Evolutionary conservation across 1,139 yeast genomes (phyloP), one percentile per base, ranked within the genome.

Genomic region (Yamadazyma blattariae): DNA sequence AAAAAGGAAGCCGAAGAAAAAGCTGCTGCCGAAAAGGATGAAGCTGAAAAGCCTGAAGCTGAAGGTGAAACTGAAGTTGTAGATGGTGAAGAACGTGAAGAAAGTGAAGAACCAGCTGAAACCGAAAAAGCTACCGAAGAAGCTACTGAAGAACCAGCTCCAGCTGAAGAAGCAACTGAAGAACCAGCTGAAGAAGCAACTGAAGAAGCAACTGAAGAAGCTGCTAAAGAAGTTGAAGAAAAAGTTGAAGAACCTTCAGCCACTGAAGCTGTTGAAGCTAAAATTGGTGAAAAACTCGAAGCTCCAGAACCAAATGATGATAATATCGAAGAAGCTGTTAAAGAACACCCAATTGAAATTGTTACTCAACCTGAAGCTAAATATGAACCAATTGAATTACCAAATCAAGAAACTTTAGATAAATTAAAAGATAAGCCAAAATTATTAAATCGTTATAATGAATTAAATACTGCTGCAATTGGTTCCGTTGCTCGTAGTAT

Each of bases 381-480:
- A 48, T 61, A 49, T 37, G 62, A 55, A 36, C 70, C 73, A 1
- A 55, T 57, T 22, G 51, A 55, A 28, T 42, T 50, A 26, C 68
- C 70, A 8, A 61, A 64, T 47, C 66, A 61, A 36, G 72, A 67
- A 37, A 56, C 54, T 30, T 54, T 68, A 40, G 78, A 73, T 24
- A 47, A 59, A 35, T 59, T 75, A 33, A 60, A 66, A 35, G 71
- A 68, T 38, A 72, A 72, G 41, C 82, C 82, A 21, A 61, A 63
- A 27, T 56, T 77, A 52, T 61, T 73, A 44, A 54, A 54, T 40
- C 67, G 71, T 38, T 77, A 75, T 57, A 58, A 68, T 42, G 77
- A 68, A 38, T 66, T 76, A 47, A 74, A 71, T 45, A 56, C 67
- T 7, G 60, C 74, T 26, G 78, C 79, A n/a, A 54, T 62, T 39